These are phyloP conservation scores for Colletotrichum sansevieriae DNA, from an alignment of 2,329 filamentous ascomycete species.

Conservation along the genomic window DNA sequence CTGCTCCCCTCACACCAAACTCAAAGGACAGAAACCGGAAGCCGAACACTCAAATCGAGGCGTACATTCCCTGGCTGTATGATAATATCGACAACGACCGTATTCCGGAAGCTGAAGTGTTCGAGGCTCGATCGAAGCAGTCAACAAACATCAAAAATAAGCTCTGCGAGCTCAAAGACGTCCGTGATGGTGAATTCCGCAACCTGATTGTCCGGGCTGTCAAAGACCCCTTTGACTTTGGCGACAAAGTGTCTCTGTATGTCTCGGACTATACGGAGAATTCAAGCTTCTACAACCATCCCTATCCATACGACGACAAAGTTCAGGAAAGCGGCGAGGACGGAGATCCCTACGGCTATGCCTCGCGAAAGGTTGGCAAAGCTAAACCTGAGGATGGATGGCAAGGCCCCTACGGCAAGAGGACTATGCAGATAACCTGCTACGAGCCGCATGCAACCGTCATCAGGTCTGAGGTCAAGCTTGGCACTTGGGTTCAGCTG, in stretches of 20 bases:
- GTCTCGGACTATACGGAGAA: slow-evolving; percentile 88
- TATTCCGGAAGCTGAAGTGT: slow-evolving; percentile 60
- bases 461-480: slow-evolving; percentile 67
- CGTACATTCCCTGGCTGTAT: slow-evolving; percentile 63
- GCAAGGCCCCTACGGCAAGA: slow-evolving; percentile 80
- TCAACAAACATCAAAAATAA: slow-evolving; percentile 66
- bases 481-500: slow-evolving; percentile 74
- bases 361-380: slow-evolving; percentile 46
- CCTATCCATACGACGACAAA: slow-evolving; percentile 50
- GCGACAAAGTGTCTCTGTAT: slow-evolving; percentile 72
- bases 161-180: slow-evolving; percentile 74
- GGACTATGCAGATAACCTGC: slow-evolving; percentile 78
- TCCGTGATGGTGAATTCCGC: slow-evolving; percentile 68
- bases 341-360: slow-evolving; percentile 70
- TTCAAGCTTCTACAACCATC: slow-evolving; percentile 67
- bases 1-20: slow-evolving; percentile 44
- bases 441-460: slow-evolving; percentile 76
- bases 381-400: slow-evolving; percentile 58
- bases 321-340: slow-evolving; percentile 53
- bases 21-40: slow-evolving; percentile 41
- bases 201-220: slow-evolving; percentile 82
- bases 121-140: slow-evolving; percentile 52
- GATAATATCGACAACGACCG: slow-evolving; percentile 57
- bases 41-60: slow-evolving; percentile 47
- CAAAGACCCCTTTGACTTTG: slow-evolving; percentile 57